Evolutionary conservation across 768 basidiomycete genomes (phyloP).

Genomic region (Kockovaella imperatae): DNA sequence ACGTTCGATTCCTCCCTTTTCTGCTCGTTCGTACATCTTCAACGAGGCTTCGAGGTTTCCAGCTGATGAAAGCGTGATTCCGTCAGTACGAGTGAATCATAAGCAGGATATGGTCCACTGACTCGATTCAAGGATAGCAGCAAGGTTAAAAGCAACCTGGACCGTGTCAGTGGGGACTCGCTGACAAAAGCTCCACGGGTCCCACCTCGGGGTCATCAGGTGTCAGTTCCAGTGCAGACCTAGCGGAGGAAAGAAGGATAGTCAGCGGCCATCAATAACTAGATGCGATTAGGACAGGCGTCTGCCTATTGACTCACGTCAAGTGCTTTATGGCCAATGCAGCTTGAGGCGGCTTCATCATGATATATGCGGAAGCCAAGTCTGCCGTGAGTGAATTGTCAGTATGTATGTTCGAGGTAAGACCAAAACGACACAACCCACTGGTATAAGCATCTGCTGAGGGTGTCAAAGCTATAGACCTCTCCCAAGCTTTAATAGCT

Average conservation of each 20-base stretch:
- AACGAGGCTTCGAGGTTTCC: conserved; percentile 44
- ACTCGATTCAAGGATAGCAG: conserved; percentile 43
- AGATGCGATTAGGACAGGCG: neutral
- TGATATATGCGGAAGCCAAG: conserved; percentile 45
- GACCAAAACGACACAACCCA: conserved; percentile 10
- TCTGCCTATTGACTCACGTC: conserved; percentile 28
- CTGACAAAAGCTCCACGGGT: neutral
- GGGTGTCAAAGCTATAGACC: conserved; percentile 28
- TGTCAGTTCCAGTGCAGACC: conserved; percentile 34
- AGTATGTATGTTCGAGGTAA: neutral
- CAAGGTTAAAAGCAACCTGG: conserved; percentile 44
- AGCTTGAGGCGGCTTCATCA: conserved; percentile 43
- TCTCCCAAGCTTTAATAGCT: conserved; percentile 41
- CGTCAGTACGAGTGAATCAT: neutral
- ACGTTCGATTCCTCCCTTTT: conserved; percentile 42
- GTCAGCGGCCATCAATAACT: conserved; percentile 1
- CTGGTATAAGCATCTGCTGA: conserved; percentile 45
- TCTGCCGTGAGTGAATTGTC: conserved; percentile 14
- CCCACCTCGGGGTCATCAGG: conserved; percentile 44
- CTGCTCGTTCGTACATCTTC: conserved; percentile 41
- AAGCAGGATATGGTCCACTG: conserved; percentile 4
- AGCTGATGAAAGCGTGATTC: conserved; percentile 13
- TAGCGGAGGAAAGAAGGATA: conserved; percentile 3
- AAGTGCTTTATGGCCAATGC: conserved; percentile 45
- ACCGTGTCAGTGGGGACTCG: neutral